A percentile compares a stretch with the other conserved stretches of the same genome.
phyloP scores from a whole-genome alignment of 352 stramenopile species.

The Pythium rhizo-oryzae region DNA sequence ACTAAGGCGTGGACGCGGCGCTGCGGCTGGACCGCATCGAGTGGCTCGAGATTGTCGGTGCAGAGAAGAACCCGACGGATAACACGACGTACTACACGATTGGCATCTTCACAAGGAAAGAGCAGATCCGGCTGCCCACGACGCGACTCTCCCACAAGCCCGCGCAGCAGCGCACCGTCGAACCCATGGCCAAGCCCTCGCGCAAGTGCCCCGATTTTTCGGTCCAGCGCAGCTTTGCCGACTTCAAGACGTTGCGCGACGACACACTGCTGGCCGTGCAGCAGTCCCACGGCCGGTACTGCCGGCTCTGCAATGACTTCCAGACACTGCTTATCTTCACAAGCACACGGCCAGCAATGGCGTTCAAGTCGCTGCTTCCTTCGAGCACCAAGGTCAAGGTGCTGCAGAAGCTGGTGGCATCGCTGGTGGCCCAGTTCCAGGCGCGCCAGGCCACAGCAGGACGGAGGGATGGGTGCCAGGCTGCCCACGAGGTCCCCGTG shows the following conservation, averaged over 20 bases:
- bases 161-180: not conserved
- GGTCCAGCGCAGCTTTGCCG: constrained; percentile 8
- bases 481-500: constrained; percentile 9
- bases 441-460: not conserved
- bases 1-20: constrained; percentile 11
- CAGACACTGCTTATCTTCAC: constrained; percentile 7
- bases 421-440: constrained; percentile 9
- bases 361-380: not conserved
- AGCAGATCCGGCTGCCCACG: constrained; percentile 12
- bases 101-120: constrained; percentile 8
- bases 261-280: not conserved
- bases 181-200: constrained; percentile 8
- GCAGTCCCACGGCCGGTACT: constrained; percentile 5
- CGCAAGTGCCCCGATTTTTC: not conserved
- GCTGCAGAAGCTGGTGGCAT: not conserved
- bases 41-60: constrained; percentile 13
- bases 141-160: constrained; percentile 1
- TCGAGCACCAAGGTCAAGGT: not conserved
- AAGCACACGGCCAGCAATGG: constrained; percentile 9
- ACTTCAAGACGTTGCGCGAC: constrained; percentile 9
- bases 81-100: constrained; percentile 14
- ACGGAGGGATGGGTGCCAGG: constrained; percentile 7
- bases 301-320: constrained; percentile 17
- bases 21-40: constrained; percentile 11
- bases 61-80: not conserved